Conservation (phyloP, 768 basidiomycete genomes). For the Collybia nuda region DNA sequence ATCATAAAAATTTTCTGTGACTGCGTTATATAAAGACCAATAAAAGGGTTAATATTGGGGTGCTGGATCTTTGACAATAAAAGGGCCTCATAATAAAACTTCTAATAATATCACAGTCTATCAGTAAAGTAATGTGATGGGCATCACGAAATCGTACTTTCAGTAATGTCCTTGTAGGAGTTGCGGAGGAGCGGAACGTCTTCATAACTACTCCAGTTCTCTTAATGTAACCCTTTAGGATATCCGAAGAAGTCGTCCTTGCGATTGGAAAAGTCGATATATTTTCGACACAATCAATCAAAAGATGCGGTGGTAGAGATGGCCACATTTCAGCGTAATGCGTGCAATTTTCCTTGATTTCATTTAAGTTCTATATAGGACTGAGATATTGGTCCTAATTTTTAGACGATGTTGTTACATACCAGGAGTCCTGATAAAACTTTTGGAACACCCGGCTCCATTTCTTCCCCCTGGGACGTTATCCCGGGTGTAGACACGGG, state of each 20-base stretch:
- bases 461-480: too few species aligned
- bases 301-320: not conserved
- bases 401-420: too few species aligned
- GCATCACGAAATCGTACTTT: not conserved
- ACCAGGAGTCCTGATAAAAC: too few species aligned
- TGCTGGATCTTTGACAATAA: conserved; percentile 1
- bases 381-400: too few species aligned
- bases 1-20: conserved; percentile 4
- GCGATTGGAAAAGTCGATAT: not conserved
- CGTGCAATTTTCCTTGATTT: too few species aligned
- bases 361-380: too few species aligned
- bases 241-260: conserved; percentile 6
- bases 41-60: conserved; percentile 8
- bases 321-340: too few species aligned
- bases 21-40: conserved; percentile 5
- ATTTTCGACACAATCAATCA: not conserved
- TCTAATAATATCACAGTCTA: not conserved
- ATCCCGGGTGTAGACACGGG: too few species aligned
- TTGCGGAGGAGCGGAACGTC: conserved; percentile 3
- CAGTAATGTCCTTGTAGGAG: not conserved
- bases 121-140: not conserved
- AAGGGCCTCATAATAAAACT: conserved; percentile 11
- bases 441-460: too few species aligned
- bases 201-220: conserved; percentile 2
- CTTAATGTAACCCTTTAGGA: not conserved